A percentile compares a stretch with the other conserved stretches of the same genome.
phyloP scores from a whole-genome alignment of 2,329 filamentous ascomycete genomes.

The Biscogniauxia sp. region DNA sequence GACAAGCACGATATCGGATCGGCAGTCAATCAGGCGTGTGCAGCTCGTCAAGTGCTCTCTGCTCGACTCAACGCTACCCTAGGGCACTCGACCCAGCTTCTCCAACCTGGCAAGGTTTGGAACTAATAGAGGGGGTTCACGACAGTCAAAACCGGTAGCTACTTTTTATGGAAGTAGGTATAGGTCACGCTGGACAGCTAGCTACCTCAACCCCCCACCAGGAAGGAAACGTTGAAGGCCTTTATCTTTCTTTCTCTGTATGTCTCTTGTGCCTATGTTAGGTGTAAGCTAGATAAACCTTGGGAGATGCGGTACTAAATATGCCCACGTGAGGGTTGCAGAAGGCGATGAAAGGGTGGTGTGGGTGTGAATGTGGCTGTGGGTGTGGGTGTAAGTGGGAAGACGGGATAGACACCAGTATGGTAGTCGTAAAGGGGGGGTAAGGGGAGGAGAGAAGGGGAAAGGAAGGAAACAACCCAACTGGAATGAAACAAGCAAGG shows the following conservation, averaged over 20 bases:
- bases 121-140: slow-evolving; percentile 14
- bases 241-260: neutral
- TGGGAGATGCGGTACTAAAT: slow-evolving; percentile 8
- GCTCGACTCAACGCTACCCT: neutral
- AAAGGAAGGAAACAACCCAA: slow-evolving; percentile 1
- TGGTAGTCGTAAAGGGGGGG: too few relatives aligned
- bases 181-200: neutral
- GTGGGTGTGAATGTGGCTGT: slow-evolving; percentile 4
- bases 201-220: neutral
- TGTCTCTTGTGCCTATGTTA: neutral
- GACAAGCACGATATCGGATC: slow-evolving; percentile 15
- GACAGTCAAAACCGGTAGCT: neutral
- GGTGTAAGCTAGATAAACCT: slow-evolving; percentile 15
- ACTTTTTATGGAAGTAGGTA: neutral
- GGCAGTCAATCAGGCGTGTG: slow-evolving; percentile 1
- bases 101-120: slow-evolving; percentile 5
- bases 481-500: too few relatives aligned
- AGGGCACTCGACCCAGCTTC: neutral
- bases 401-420: too few relatives aligned
- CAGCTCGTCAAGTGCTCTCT: neutral
- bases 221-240: neutral
- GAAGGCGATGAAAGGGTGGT: neutral
- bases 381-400: neutral
- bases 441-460: slow-evolving; percentile 3
- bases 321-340: slow-evolving; percentile 27